Evolutionary conservation across 108 stramenopile species (phyloP).

Genomic region (Pseudonitzschia pungens): DNA sequence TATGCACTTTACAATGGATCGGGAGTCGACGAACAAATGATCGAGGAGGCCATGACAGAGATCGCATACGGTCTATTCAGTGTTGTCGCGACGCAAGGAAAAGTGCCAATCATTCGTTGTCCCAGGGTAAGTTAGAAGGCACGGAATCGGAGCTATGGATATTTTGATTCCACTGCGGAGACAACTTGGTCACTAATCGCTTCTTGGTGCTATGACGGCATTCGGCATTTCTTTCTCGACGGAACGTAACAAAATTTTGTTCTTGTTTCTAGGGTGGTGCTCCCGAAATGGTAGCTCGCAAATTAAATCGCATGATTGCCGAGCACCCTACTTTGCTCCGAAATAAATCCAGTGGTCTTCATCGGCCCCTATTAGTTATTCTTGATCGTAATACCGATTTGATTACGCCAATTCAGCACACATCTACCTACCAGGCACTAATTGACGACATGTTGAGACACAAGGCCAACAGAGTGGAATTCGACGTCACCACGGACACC

Average conservation of each 20-base stretch:
- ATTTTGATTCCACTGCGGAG: not conserved
- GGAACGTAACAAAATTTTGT: not conserved
- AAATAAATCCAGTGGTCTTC: slow-evolving; percentile 37
- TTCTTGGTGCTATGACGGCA: slow-evolving; percentile 2
- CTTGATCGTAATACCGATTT: slow-evolving; percentile 95
- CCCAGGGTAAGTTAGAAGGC: slow-evolving; percentile 50
- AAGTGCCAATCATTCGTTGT: slow-evolving; percentile 92
- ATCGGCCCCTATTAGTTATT: slow-evolving; percentile 92
- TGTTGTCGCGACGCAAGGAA: slow-evolving; percentile 86
- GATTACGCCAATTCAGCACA: slow-evolving; percentile 90
- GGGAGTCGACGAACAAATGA: slow-evolving; percentile 75
- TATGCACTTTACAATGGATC: slow-evolving; percentile 89
- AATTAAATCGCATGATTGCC: slow-evolving; percentile 80
- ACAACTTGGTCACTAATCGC: not conserved
- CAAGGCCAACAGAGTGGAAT: slow-evolving; percentile 90
- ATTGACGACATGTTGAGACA: slow-evolving; percentile 93
- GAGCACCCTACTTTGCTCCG: slow-evolving; percentile 79
- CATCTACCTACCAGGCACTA: slow-evolving; percentile 94
- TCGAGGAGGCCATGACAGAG: slow-evolving; percentile 81
- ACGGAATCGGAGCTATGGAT: not conserved
- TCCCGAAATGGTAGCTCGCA: slow-evolving; percentile 95
- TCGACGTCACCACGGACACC: slow-evolving; percentile 53
- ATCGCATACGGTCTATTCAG: slow-evolving; percentile 89
- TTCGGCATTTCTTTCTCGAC: not conserved
- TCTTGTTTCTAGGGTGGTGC: slow-evolving; percentile 72